Conservation (phyloP, 2,329 filamentous ascomycete species). For the Aspergillus texensis region DNA sequence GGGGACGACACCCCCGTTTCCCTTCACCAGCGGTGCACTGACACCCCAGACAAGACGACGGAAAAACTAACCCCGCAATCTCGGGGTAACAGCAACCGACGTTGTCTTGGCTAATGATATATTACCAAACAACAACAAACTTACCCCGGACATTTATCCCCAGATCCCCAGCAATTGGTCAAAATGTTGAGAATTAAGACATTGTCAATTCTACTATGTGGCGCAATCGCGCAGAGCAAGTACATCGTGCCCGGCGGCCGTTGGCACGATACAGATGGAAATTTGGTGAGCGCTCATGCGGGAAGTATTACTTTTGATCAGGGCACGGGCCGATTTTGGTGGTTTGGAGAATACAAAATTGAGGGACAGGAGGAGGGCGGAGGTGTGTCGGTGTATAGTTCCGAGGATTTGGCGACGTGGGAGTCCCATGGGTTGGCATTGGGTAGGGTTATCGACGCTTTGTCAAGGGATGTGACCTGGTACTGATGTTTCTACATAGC, state of each 20-base stretch:
- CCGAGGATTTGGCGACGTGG: slow-evolving; percentile 64
- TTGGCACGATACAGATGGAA: slow-evolving; percentile 63
- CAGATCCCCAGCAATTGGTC: neutral
- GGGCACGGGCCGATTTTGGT: slow-evolving; percentile 59
- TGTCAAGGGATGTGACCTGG: neutral
- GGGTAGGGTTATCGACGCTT: slow-evolving; percentile 35
- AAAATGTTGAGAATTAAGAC: slow-evolving; percentile 6
- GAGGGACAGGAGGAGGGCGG: slow-evolving; percentile 62
- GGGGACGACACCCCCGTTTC: neutral
- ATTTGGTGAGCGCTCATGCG: slow-evolving; percentile 65
- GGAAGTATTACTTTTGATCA: slow-evolving; percentile 58
- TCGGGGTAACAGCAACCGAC: slow-evolving; percentile 20
- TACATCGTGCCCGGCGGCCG: slow-evolving; percentile 65
- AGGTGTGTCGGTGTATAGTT: slow-evolving; percentile 64
- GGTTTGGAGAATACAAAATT: slow-evolving; percentile 65
- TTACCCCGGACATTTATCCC: too few species aligned
- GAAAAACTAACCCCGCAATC: slow-evolving; percentile 15
- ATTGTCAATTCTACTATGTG: slow-evolving; percentile 8
- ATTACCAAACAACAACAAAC: neutral
- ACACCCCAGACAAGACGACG: neutral
- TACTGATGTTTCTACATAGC: slow-evolving; percentile 29
- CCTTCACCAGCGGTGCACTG: neutral
- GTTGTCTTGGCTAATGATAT: slow-evolving; percentile 7
- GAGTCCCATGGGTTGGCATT: slow-evolving; percentile 60
- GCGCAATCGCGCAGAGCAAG: slow-evolving; percentile 38